Conservation (phyloP, 768 basidiomycete species). For the Psilocybe cubensis region DNA sequence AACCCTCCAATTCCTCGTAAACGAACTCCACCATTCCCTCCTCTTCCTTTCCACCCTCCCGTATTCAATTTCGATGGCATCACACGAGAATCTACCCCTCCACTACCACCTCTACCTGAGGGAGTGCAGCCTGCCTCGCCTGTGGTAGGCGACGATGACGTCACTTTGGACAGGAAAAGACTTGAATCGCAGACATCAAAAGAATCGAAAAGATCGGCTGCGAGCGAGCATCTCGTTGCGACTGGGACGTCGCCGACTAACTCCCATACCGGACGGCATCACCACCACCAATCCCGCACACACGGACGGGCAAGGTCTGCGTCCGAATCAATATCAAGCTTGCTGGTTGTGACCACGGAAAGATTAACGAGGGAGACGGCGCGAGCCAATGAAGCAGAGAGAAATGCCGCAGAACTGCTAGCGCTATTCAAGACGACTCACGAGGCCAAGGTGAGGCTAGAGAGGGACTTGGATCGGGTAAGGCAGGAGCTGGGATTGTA, state of each 20-base stretch:
- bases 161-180: neutral
- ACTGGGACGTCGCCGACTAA: conserved; percentile 18
- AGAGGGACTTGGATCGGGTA: conserved; percentile 33
- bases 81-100: neutral
- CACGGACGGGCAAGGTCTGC: conserved; percentile 15
- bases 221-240: neutral
- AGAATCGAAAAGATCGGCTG: conserved; percentile 3
- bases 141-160: conserved; percentile 1
- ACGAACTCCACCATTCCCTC: neutral
- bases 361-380: conserved; percentile 36
- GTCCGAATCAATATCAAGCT: conserved; percentile 21
- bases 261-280: conserved; percentile 17
- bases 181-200: neutral
- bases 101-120: neutral
- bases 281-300: conserved; percentile 3
- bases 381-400: conserved; percentile 42
- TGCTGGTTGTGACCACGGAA: conserved; percentile 26
- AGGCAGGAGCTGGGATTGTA: conserved; percentile 57
- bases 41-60: neutral
- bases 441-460: conserved; percentile 31
- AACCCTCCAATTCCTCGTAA: neutral
- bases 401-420: conserved; percentile 33
- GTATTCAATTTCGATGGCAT: neutral
- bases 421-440: conserved; percentile 33
- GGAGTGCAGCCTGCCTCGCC: neutral